Evolutionary conservation across 768 basidiomycete genomes (phyloP).

Genomic region (Chlorophyllum brunneum): DNA sequence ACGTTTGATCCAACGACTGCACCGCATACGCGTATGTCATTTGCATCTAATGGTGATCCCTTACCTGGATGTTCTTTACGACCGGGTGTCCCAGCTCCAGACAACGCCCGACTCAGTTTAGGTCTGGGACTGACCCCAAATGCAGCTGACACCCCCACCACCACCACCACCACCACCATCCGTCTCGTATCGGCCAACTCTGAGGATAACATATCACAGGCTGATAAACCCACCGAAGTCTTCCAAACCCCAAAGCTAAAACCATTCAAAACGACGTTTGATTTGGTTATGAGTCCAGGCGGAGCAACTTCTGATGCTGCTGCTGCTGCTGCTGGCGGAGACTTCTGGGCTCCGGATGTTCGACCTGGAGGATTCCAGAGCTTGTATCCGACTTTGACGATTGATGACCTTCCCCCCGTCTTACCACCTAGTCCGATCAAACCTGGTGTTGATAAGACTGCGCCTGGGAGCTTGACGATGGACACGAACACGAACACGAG

Average conservation of each 20-base stretch:
- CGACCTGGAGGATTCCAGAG: conserved; percentile 20
- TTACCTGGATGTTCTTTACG: conserved; percentile 58
- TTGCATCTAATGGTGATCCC: conserved; percentile 36
- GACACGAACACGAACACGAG: conserved; percentile 16
- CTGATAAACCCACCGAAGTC: conserved; percentile 15
- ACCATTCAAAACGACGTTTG: conserved; percentile 65
- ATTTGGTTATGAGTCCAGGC: conserved; percentile 58
- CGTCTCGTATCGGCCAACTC: conserved; percentile 38
- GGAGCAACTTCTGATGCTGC: conserved; percentile 16
- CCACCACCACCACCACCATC: conserved; percentile 47
- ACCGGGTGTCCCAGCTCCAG: conserved; percentile 58
- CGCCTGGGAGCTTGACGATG: conserved; percentile 16
- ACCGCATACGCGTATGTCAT: conserved; percentile 21
- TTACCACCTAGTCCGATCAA: conserved; percentile 13
- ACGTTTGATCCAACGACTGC: conserved; percentile 31
- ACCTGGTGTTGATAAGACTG: neutral
- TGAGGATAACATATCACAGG: neutral
- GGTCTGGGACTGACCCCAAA: conserved; percentile 38
- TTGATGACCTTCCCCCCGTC: conserved; percentile 26
- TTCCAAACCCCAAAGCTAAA: conserved; percentile 57
- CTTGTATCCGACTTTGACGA: conserved; percentile 38
- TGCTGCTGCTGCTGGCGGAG: conserved; percentile 21
- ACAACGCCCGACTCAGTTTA: conserved; percentile 57
- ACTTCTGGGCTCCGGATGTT: conserved; percentile 28
- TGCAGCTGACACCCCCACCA: conserved; percentile 29